phyloP scores from a whole-genome alignment of 768 basidiomycete species.

The Mycena crocata region DNA sequence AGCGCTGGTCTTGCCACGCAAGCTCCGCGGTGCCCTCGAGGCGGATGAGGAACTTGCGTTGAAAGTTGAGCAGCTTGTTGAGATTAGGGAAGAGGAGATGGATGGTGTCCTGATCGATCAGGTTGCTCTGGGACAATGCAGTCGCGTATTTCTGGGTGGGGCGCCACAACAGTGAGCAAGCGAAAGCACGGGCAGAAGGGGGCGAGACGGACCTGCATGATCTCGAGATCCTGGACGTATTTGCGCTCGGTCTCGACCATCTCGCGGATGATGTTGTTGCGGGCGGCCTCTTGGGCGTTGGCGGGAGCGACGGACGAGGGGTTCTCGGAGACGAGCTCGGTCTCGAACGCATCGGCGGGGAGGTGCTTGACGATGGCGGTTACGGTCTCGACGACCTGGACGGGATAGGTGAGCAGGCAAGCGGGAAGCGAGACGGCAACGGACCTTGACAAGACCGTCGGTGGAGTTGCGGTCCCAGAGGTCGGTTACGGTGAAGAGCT shows the following conservation, averaged over 20 bases:
- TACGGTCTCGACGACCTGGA: slow-evolving; percentile 90
- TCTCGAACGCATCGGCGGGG: slow-evolving; percentile 75
- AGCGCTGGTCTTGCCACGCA: slow-evolving; percentile 86
- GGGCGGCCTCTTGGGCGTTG: slow-evolving; percentile 72
- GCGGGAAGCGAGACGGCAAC: slow-evolving; percentile 35
- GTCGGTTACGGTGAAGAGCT: slow-evolving; percentile 92
- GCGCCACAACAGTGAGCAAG: slow-evolving; percentile 23
- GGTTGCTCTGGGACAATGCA: slow-evolving; percentile 81
- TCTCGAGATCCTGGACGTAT: slow-evolving; percentile 96
- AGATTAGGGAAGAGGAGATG: slow-evolving; percentile 96
- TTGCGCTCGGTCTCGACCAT: slow-evolving; percentile 95
- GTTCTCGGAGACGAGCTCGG: slow-evolving; percentile 62
- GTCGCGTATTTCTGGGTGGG: slow-evolving; percentile 84
- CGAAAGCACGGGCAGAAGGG: not conserved
- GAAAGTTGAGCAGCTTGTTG: slow-evolving; percentile 95
- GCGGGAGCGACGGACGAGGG: slow-evolving; percentile 54
- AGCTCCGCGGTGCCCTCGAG: slow-evolving; percentile 88
- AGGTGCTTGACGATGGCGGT: slow-evolving; percentile 85
- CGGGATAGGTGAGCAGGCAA: too few species aligned
- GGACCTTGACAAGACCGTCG: slow-evolving; percentile 94
- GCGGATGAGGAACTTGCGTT: slow-evolving; percentile 91
- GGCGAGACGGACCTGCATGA: slow-evolving; percentile 82
- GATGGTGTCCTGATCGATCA: slow-evolving; percentile 94
- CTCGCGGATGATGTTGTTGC: slow-evolving; percentile 86
- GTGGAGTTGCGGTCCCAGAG: slow-evolving; percentile 92